Conservation (phyloP, 306 rosid species). For the Crataegus laevigata region DNA sequence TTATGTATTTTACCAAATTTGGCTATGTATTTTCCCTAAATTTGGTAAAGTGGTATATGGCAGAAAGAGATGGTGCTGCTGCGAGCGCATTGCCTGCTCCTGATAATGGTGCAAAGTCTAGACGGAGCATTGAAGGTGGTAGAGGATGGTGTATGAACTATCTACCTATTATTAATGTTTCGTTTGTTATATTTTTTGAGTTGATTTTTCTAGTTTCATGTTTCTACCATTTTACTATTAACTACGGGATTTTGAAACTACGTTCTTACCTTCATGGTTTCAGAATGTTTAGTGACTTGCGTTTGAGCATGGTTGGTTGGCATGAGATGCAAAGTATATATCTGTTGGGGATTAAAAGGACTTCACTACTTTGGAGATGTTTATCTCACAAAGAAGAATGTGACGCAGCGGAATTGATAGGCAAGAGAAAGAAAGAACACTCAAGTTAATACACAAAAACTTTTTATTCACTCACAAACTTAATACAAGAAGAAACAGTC, state of each 20-base stretch:
- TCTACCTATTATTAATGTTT: constrained; percentile 7
- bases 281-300: background rate
- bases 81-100: constrained; percentile 42
- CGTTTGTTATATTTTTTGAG: background rate
- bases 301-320: background rate
- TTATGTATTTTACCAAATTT: background rate
- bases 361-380: too few relatives aligned
- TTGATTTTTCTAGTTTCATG: background rate
- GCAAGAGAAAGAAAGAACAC: too few relatives aligned
- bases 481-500: too few relatives aligned
- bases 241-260: background rate
- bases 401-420: too few relatives aligned
- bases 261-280: background rate
- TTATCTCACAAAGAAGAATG: too few relatives aligned
- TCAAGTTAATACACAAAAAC: too few relatives aligned
- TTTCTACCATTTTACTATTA: background rate
- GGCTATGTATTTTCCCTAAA: background rate
- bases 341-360: too few relatives aligned
- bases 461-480: too few relatives aligned
- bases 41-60: background rate
- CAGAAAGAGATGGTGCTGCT: constrained; percentile 63
- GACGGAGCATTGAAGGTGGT: constrained; percentile 59
- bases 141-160: constrained; percentile 90
- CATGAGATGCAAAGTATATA: background rate
- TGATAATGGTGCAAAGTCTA: constrained; percentile 50